A percentile compares a stretch with the other conserved stretches of the same genome.
Evolutionary conservation across 805 yeast species (phyloP).

Genomic region (Zygosaccharomyces gambellarensis): DNA sequence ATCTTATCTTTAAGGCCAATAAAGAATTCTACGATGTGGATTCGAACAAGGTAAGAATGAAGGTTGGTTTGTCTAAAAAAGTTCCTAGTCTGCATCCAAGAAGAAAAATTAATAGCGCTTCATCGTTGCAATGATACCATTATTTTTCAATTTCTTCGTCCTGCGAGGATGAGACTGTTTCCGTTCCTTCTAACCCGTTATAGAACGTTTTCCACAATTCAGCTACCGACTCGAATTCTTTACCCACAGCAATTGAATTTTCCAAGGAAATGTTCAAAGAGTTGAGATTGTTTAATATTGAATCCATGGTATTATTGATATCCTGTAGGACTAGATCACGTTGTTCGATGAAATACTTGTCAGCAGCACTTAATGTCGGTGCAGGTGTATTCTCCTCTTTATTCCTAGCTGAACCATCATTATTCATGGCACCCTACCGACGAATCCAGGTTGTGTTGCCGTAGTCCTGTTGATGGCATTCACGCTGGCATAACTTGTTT

Average conservation of each 20-base stretch:
- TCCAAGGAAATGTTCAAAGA: slow-evolving; percentile 63
- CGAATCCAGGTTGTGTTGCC: too few species aligned
- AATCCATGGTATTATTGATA: slow-evolving; percentile 47
- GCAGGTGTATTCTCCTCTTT: background rate
- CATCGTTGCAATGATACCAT: background rate
- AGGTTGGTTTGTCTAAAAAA: slow-evolving; percentile 27
- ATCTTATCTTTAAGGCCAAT: slow-evolving; percentile 26
- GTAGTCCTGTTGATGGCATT: background rate
- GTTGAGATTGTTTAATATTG: slow-evolving; percentile 59
- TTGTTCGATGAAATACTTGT: slow-evolving; percentile 29
- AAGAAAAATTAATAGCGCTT: slow-evolving; percentile 1
- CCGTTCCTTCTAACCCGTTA: slow-evolving; percentile 38
- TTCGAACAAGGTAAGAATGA: slow-evolving; percentile 21
- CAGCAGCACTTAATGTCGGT: slow-evolving; percentile 14
- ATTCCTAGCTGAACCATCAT: slow-evolving; percentile 2
- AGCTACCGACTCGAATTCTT: slow-evolving; percentile 68
- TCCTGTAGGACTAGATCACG: slow-evolving; percentile 30
- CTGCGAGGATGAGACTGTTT: slow-evolving; percentile 7
- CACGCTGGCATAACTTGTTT: too few species aligned
- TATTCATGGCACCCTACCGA: background rate
- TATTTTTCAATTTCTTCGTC: slow-evolving; percentile 6
- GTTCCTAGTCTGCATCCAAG: slow-evolving; percentile 17
- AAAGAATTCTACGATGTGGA: slow-evolving; percentile 24
- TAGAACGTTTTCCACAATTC: slow-evolving; percentile 67
- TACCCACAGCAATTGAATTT: slow-evolving; percentile 65